Evolutionary conservation across 805 yeast species (phyloP).

Genomic region (Schwanniomyces pseudopolymorphus): DNA sequence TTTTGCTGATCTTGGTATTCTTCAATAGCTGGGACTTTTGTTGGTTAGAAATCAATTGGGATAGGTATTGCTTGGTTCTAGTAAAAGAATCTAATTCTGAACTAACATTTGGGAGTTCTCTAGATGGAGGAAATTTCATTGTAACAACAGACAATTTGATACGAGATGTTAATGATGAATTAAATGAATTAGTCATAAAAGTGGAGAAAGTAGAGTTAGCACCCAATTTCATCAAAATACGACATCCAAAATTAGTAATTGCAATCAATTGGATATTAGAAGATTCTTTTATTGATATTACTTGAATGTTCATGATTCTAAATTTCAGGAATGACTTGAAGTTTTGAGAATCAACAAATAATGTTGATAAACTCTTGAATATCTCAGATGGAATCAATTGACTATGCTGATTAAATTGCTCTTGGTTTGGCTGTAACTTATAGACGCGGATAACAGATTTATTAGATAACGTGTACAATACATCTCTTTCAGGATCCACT

Average conservation of each 20-base stretch:
- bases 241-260: conserved; percentile 78
- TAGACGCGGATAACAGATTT: conserved; percentile 81
- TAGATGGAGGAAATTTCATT: conserved; percentile 67
- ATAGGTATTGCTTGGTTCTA: conserved; percentile 38
- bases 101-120: conserved; percentile 39
- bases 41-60: conserved; percentile 39
- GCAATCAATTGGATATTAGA: conserved; percentile 72
- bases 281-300: conserved; percentile 65
- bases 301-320: conserved; percentile 60
- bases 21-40: conserved; percentile 57
- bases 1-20: conserved; percentile 55
- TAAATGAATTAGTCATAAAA: conserved; percentile 19
- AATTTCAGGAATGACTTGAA: conserved; percentile 49
- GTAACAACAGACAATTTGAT: conserved; percentile 40
- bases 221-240: conserved; percentile 62
- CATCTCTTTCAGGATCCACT: conserved; percentile 74
- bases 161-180: conserved; percentile 24
- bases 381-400: conserved; percentile 46
- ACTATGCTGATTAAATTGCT: conserved; percentile 34
- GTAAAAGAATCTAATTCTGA: conserved; percentile 43
- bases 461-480: conserved; percentile 79
- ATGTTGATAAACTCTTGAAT: conserved; percentile 46
- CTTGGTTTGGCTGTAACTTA: conserved; percentile 48
- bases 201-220: conserved; percentile 23
- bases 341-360: conserved; percentile 57